Evolutionary conservation across 1,284 basidiomycete genomes (phyloP), one percentile per base, ranked within the genome.

Genomic region (Sporisorium exsertum): DNA sequence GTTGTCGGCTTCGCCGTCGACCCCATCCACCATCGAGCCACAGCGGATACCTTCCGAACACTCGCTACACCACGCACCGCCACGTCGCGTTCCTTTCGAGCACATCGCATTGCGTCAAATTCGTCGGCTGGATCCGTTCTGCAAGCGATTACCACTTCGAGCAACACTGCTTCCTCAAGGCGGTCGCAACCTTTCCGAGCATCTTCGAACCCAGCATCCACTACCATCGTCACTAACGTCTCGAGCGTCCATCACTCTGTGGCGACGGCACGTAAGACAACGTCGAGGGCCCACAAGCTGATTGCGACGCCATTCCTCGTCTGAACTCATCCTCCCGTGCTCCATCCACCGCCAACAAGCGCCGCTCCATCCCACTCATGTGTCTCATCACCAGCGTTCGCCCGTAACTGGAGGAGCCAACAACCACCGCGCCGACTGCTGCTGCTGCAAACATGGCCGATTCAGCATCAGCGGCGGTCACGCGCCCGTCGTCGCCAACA

Each of bases 401-500:
- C 26, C 51, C 40, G 49, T 71, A 63, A 71, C 51, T 20, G 63
- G 62, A 50, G 59, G 68, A 58, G 35, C 33, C 33, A 35, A 35
- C 32, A 49, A 45, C 54, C 2, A 22, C 46, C 32, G 24, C 29
- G 15, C 1, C 18, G 46, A 46, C 22, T 40, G 54, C 53, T 67
- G 27, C 49, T 6, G 47, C 26, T 16, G 8, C 3, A 5, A 59
- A 0, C 6, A 66, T 72, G 64, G 64, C 70, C 20, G 64, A 60
- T 24, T 56, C 60, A 37, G 60, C 57, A 49, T 42, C 57, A 29
- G 53, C 67, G 6, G 22, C 58, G 33, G 58, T 58, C 18, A 8
- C 53, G 49, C 53, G 51, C 54, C 58, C 57, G 20, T 68, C 57
- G 27, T 68, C 65, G 58, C 58, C 62, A 8, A 55, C 63, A 45